Conservation (phyloP, 2,329 filamentous ascomycete genomes). For the Trichoderma arundinaceum region DNA sequence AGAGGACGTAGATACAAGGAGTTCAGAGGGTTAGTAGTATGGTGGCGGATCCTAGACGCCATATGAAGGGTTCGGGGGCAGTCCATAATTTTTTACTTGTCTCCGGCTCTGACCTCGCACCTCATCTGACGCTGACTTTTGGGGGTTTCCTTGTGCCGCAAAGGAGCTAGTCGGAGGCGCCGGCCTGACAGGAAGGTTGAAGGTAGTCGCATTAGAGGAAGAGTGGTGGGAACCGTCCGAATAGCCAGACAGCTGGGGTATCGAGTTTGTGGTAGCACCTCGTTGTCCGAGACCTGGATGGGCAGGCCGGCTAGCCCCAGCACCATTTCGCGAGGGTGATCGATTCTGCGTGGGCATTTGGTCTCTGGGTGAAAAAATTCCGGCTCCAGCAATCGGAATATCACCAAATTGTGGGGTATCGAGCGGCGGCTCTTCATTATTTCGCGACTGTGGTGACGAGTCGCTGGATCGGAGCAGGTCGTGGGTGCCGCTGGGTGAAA, state of each 20-base stretch:
- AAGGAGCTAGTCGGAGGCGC: conserved; percentile 64
- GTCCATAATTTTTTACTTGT: conserved; percentile 57
- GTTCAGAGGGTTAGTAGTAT: conserved; percentile 21
- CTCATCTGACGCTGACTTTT: conserved; percentile 62
- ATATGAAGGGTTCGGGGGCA: conserved; percentile 52
- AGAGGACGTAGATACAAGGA: neutral
- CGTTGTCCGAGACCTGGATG: conserved; percentile 62
- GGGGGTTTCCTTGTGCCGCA: conserved; percentile 58
- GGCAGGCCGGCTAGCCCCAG: conserved; percentile 50
- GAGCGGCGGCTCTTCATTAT: conserved; percentile 51
- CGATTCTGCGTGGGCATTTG: conserved; percentile 54
- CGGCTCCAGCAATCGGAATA: conserved; percentile 67
- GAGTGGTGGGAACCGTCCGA: conserved; percentile 48
- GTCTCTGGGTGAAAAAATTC: conserved; percentile 61
- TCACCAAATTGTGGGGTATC: conserved; percentile 73
- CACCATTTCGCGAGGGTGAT: conserved; percentile 59
- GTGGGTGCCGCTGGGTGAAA: conserved; percentile 70
- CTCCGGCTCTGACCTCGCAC: conserved; percentile 57
- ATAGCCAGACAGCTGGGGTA: conserved; percentile 54
- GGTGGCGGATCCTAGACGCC: conserved; percentile 38
- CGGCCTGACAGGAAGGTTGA: conserved; percentile 68
- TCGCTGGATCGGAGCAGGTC: conserved; percentile 72
- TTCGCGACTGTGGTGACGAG: conserved; percentile 57
- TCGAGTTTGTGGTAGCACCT: conserved; percentile 58
- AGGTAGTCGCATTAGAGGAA: conserved; percentile 57